Conservation (phyloP, 805 yeast genomes). For the Candida pini region DNA sequence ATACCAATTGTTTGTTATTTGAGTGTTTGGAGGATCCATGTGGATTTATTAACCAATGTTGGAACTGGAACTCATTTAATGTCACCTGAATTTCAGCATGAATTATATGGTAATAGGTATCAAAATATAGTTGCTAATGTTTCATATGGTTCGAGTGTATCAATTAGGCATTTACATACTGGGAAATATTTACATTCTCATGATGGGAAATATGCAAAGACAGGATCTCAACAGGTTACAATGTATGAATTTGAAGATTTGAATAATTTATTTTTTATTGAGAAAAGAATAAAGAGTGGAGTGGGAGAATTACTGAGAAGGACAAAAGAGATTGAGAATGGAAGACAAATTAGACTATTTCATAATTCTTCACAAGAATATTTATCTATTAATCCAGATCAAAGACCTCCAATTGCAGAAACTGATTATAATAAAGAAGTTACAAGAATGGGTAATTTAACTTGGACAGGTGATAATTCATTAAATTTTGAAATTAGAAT, state of each 20-base stretch:
- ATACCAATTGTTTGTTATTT: constrained; percentile 59
- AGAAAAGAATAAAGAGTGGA: constrained; percentile 33
- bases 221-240: constrained; percentile 75
- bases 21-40: constrained; percentile 52
- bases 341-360: constrained; percentile 57
- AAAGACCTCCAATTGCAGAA: constrained; percentile 81
- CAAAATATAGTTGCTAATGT: constrained; percentile 54
- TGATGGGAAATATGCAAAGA: constrained; percentile 56
- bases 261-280: constrained; percentile 74
- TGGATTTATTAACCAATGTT: constrained; percentile 37
- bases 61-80: constrained; percentile 61
- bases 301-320: constrained; percentile 34
- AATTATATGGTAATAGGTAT: constrained; percentile 39
- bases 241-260: constrained; percentile 52
- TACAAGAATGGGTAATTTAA: constrained; percentile 59
- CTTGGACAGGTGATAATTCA: constrained; percentile 58
- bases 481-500: constrained; percentile 67
- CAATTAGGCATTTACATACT: constrained; percentile 64
- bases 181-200: constrained; percentile 86
- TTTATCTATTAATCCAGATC: constrained; percentile 57
- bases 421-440: constrained; percentile 89
- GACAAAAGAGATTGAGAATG: constrained; percentile 33
- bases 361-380: constrained; percentile 66
- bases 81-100: constrained; percentile 62
- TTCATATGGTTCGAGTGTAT: constrained; percentile 64